Evolutionary conservation across 1,139 yeast species (phyloP), one percentile per base, ranked within the genome.

Genomic region (Scheffersomyces segobiensis): DNA sequence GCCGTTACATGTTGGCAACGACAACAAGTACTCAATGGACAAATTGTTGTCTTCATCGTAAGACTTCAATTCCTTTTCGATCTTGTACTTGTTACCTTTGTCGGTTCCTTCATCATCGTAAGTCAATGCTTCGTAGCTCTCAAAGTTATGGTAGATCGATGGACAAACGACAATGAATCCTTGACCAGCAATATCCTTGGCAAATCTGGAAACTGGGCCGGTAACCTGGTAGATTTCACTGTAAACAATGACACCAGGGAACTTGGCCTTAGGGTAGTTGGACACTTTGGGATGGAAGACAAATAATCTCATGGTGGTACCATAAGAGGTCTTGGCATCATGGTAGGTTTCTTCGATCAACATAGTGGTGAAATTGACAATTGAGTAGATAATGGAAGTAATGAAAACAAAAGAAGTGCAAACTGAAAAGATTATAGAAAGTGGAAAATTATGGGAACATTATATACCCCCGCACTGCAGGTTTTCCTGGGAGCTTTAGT

Each of bases 191-290:
- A 90, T 89, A 65, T 84, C 88, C 65, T 87, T 87, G 50, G 92
- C 95, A 68, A 89, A 87, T 60, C 96, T 77, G 6, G 89, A 77
- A 18, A 90, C 96, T 2, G 96, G 96, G 0, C 90, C 90, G 14
- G 88, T 87, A 26, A 87, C 93, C 71, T 90, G 96, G 71, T 90
- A 90, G 63, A 90, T 90, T 71, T 90, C 96, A 61, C 91, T 86
- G 73, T 87, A 89, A 10, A 89, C 92, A 49, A 90, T 75, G 2
- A 90, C 96, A 49, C 89, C 96, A 1, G 96, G 96, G 68, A 89
- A 90, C 68, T 85, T 87, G 55, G 90, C 96, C 47, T 80, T 73
- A 21, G 96, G 95, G 72, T 88, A 89, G 60, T 87, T 87, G 52
- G 87, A 85, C 58, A 90, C 81, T 65, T 80, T 82, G 12, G 96